Percentiles rank a stretch among this genome's conserved stretches.
Evolutionary conservation across 371 early-diverging fungal species (phyloP).

Genomic region (Apophysomyces sp.): DNA sequence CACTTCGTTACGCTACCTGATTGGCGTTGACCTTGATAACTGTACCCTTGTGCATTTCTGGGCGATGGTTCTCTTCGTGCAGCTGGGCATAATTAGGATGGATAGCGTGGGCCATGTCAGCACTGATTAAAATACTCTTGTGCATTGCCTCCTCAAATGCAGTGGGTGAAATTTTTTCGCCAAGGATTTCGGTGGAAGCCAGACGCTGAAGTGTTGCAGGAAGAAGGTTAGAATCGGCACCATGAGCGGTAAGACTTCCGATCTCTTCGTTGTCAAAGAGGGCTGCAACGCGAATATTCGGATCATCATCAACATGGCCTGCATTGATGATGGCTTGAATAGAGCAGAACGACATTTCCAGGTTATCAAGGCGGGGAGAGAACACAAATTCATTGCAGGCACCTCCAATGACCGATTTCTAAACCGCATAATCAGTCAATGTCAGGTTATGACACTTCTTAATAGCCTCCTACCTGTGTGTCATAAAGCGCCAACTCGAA

Average conservation of each 20-base stretch:
- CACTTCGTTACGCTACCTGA: slow-evolving; percentile 50
- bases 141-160: slow-evolving; percentile 86
- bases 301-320: slow-evolving; percentile 59
- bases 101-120: slow-evolving; percentile 95
- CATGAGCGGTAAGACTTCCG: slow-evolving; percentile 94
- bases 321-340: slow-evolving; percentile 58
- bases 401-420: slow-evolving; percentile 85
- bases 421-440: not conserved
- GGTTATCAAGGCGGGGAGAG: slow-evolving; percentile 93
- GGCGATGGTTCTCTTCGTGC: slow-evolving; percentile 91
- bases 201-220: slow-evolving; percentile 72
- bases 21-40: slow-evolving; percentile 96
- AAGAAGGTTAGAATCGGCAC: slow-evolving; percentile 91
- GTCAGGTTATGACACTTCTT: not conserved
- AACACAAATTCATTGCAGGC: slow-evolving; percentile 91
- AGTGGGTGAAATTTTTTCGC: slow-evolving; percentile 28
- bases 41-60: slow-evolving; percentile 91
- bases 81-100: slow-evolving; percentile 89
- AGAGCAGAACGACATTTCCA: slow-evolving; percentile 90
- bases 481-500: slow-evolving; percentile 95
- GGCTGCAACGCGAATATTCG: slow-evolving; percentile 82
- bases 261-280: slow-evolving; percentile 98
- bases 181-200: slow-evolving; percentile 35
- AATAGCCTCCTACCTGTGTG: slow-evolving; percentile 31
- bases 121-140: slow-evolving; percentile 85